phyloP scores from a whole-genome alignment of 2,329 filamentous ascomycete genomes.

The Trichoderma sp. region DNA sequence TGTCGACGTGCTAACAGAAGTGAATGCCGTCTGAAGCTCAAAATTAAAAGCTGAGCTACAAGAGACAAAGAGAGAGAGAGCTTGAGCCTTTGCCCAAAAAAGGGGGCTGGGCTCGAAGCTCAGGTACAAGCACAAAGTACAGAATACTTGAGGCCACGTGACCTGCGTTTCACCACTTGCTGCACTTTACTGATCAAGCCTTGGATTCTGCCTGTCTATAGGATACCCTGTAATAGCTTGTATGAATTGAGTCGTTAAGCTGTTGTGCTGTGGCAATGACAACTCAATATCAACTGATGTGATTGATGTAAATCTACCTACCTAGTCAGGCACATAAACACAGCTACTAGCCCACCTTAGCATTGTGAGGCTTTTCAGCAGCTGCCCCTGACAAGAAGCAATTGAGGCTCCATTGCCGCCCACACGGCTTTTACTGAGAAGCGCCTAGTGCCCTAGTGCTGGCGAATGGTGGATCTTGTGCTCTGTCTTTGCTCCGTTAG shows the following conservation, averaged over 20 bases:
- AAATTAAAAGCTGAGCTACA: not conserved
- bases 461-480: not conserved
- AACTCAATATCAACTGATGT: not conserved
- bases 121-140: not conserved
- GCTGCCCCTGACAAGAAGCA: not conserved
- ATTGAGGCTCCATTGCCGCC: not conserved
- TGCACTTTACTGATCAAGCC: not conserved
- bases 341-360: not conserved
- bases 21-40: slow-evolving; percentile 11
- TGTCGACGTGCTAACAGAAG: slow-evolving; percentile 5
- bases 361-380: not conserved
- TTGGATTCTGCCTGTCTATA: not conserved
- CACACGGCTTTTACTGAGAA: not conserved
- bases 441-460: not conserved
- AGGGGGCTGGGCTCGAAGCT: slow-evolving; percentile 2
- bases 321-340: not conserved
- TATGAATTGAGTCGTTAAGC: not conserved
- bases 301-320: not conserved
- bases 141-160: not conserved
- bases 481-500: not conserved
- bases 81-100: not conserved
- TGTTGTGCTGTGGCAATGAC: not conserved
- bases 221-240: not conserved
- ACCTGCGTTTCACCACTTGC: not conserved
- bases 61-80: slow-evolving; percentile 9